A percentile compares a stretch with the other conserved stretches of the same genome.
Evolutionary conservation across 352 stramenopile species (phyloP).

Genomic region (Phytophthora chlamydospora): DNA sequence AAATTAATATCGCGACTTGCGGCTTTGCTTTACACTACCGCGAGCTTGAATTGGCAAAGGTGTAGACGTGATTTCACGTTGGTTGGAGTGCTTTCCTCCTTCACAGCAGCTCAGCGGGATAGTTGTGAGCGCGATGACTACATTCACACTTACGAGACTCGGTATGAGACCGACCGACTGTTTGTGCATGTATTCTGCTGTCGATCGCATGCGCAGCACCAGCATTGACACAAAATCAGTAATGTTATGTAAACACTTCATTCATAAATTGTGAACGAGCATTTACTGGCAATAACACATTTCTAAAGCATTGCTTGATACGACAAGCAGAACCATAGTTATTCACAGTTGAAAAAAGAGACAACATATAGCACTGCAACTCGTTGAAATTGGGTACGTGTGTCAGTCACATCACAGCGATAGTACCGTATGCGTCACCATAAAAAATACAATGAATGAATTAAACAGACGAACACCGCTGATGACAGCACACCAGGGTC

Average conservation of each 20-base stretch:
- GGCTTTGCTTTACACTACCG: too few relatives aligned
- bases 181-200: background rate
- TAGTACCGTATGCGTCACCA: too few relatives aligned
- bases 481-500: too few relatives aligned
- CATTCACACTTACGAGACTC: background rate
- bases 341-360: background rate
- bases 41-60: too few relatives aligned
- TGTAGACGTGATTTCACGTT: background rate
- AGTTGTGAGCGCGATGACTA: background rate
- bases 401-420: background rate
- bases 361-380: constrained; percentile 12
- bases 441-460: too few relatives aligned
- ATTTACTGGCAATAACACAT: too few relatives aligned
- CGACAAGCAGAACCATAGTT: background rate
- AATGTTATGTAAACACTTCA: too few relatives aligned
- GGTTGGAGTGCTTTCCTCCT: too few relatives aligned
- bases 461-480: too few relatives aligned
- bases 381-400: constrained; percentile 8
- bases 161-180: background rate
- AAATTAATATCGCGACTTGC: too few relatives aligned
- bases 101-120: background rate
- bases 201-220: background rate
- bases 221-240: constrained; percentile 1
- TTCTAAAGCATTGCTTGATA: too few relatives aligned
- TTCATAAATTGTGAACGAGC: too few relatives aligned